phyloP scores from a whole-genome alignment of 768 basidiomycete genomes.

The Tephrocybe sp. region DNA sequence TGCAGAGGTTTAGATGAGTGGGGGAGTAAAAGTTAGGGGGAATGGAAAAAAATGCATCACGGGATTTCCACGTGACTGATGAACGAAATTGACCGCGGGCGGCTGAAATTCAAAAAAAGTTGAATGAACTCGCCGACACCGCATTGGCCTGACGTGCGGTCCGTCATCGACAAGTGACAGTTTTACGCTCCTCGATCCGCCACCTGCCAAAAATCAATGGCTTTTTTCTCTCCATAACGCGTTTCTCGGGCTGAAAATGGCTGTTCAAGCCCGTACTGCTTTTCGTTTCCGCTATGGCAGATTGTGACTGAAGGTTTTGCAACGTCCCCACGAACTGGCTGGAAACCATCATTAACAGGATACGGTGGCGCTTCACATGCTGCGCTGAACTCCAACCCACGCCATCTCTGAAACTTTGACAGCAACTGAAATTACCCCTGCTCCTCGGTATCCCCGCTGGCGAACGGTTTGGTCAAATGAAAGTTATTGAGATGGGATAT shows the following conservation, averaged over 20 bases:
- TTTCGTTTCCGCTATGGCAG: neutral
- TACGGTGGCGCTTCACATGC: neutral
- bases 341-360: slow-evolving; percentile 2
- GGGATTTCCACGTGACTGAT: neutral
- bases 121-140: no score
- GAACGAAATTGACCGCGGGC: neutral
- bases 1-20: neutral
- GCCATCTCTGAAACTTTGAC: neutral
- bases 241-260: slow-evolving; percentile 2
- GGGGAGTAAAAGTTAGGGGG: neutral
- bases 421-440: neutral
- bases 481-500: neutral
- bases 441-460: slow-evolving; percentile 11
- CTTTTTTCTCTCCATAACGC: neutral
- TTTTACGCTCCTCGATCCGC: neutral
- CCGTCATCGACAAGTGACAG: neutral
- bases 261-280: neutral
- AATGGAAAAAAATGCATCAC: slow-evolving; percentile 8
- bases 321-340: neutral
- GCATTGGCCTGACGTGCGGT: no score
- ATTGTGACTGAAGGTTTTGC: neutral
- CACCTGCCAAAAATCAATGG: neutral
- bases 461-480: neutral
- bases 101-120: no score
- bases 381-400: neutral